These are phyloP conservation scores for Oryza rufipogon DNA, from an alignment of 176 grass and related monocot species.

Conservation along the genomic window DNA sequence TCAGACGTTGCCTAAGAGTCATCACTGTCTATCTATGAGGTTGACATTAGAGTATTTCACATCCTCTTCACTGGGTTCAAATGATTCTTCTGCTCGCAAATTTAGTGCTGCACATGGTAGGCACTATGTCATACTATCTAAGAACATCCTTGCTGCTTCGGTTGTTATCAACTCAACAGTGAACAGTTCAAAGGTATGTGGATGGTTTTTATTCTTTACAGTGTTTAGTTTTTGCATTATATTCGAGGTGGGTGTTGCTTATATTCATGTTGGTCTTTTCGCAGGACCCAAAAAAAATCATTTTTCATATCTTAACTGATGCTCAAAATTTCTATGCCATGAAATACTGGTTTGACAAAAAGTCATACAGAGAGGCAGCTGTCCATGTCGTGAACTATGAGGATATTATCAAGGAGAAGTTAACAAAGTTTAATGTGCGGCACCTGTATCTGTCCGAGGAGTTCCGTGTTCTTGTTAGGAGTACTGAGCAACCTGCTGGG, in stretches of 20 bases:
- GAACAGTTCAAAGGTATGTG: slow-evolving; percentile 76
- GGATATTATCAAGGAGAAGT: slow-evolving; percentile 46
- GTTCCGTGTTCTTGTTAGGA: slow-evolving; percentile 84
- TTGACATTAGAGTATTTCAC: slow-evolving; percentile 92
- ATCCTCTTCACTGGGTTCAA: slow-evolving; percentile 51
- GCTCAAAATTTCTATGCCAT: slow-evolving; percentile 82
- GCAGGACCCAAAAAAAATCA: slow-evolving; percentile 71
- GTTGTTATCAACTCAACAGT: slow-evolving; percentile 88
- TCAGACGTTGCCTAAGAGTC: slow-evolving; percentile 84
- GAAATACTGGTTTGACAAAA: slow-evolving; percentile 85
- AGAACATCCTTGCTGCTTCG: slow-evolving; percentile 74
- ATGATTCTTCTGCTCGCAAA: slow-evolving; percentile 48
- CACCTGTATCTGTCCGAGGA: slow-evolving; percentile 82
- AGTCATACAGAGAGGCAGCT: slow-evolving; percentile 64
- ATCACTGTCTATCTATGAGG: slow-evolving; percentile 89
- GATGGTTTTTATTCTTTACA: slow-evolving; percentile 32
- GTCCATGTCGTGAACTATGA: slow-evolving; percentile 77
- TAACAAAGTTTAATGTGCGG: slow-evolving; percentile 38
- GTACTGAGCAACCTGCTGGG: slow-evolving; percentile 52
- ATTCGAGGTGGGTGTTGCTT: slow-evolving; percentile 24
- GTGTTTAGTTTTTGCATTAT: slow-evolving; percentile 19
- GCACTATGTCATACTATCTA: slow-evolving; percentile 87
- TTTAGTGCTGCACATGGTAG: slow-evolving; percentile 51
- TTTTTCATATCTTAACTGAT: slow-evolving; percentile 92
- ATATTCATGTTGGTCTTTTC: slow-evolving; percentile 37